Base-by-base conservation (phyloP, 495 filamentous ascomycete genomes). In the Daldinia bambusicola region DNA sequence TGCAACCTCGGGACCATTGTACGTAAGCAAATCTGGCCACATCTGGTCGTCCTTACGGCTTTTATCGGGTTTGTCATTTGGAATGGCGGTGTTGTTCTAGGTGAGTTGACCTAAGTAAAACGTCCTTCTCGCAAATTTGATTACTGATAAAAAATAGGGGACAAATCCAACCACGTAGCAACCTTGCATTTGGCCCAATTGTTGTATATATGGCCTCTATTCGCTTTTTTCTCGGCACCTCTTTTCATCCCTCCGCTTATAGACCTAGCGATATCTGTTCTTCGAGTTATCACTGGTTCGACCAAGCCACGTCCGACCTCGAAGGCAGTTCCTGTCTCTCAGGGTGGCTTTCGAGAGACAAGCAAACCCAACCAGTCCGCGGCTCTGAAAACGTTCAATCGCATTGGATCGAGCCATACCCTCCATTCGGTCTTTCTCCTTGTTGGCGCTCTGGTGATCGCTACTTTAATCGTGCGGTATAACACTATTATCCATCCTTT, bases 401-500 rank as follows among this genome's bases (percentile, higher is more conserved):
- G 14, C 2, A 9, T 74, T 5, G 81, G 83, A 32, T 67, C 66
- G 26, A 52, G 51, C 51, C 55, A 65, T 16, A 61, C 10, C n/a
- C 7, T 38, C 20, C 62, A 69, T 30, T 60, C 43, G 0, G n/a
- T 55, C 48, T 10, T 79, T 8, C 26, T 75, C 52, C 41, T 80
- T 14, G 31, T 84, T 26, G 63, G 70, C 18, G 45, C 70, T 30
- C 65, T 89, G 1, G 78, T 75, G 3, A 40, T 83, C 6, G 87
- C 90, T 67, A 22, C 71, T 1, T 75, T 89, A 22, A 83, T 91
- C 9, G 87, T 96, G 26, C 85, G 89, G 67, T 90, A 83, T 84
- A 98, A 98, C 83, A 98, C 95, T 41, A 89, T 96, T 64, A 88
- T 99, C 59, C 95, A 99, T 77, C 95, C 95, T 0, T 99, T 98